A percentile compares a stretch with the other conserved stretches of the same genome.
Evolutionary conservation across 495 filamentous ascomycete genomes (phyloP).

Genomic region (Annulohypoxylon moriforme): DNA sequence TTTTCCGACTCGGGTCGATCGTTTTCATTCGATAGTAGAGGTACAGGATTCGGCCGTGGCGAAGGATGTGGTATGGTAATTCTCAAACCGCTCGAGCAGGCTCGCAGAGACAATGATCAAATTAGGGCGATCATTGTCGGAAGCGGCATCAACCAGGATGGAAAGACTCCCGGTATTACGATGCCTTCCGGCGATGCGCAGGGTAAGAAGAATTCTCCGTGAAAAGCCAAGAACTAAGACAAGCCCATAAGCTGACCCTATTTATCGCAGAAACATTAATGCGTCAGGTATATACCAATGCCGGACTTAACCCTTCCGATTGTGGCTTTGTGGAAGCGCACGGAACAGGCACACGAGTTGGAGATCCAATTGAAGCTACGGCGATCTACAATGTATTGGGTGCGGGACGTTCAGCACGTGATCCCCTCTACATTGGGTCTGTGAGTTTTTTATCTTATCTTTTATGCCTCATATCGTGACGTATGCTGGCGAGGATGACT

Average conservation of each 20-base stretch:
- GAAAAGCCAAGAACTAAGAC: not conserved
- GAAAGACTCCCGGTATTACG: constrained; percentile 68
- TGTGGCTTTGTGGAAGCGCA: constrained; percentile 63
- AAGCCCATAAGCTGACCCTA: constrained; percentile 29
- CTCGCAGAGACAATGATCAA: constrained; percentile 65
- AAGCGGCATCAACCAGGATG: constrained; percentile 70
- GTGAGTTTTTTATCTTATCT: constrained; percentile 51
- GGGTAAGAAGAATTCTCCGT: constrained; percentile 45
- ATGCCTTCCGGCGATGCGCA: constrained; percentile 69
- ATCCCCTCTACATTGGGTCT: constrained; percentile 66
- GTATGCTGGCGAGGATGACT: not conserved
- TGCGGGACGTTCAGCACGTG: constrained; percentile 47
- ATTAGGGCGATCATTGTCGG: constrained; percentile 72
- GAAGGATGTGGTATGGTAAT: constrained; percentile 70
- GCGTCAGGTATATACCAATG: constrained; percentile 56
- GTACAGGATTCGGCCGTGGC: constrained; percentile 73
- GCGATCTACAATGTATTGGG: constrained; percentile 64
- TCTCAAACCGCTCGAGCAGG: constrained; percentile 71
- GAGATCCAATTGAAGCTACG: constrained; percentile 70
- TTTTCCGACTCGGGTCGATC: constrained; percentile 74
- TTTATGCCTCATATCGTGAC: not conserved
- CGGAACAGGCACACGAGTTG: constrained; percentile 69
- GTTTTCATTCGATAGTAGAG: constrained; percentile 69
- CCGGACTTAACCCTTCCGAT: constrained; percentile 55
- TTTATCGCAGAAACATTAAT: constrained; percentile 54